phyloP scores from a whole-genome alignment of 768 basidiomycete genomes.

The Chalciporus pseudorubinellus region DNA sequence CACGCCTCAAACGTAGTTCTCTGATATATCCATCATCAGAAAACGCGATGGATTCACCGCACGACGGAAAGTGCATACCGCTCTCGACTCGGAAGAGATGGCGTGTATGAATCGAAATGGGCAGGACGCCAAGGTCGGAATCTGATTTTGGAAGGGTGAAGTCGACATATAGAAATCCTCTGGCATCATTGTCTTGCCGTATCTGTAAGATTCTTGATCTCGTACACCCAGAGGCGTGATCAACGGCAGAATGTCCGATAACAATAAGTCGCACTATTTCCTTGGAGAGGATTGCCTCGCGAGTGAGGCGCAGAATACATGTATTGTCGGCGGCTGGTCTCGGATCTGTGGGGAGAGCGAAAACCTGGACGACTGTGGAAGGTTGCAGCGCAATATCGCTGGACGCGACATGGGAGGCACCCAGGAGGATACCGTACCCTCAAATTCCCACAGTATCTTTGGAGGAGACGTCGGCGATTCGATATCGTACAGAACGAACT shows the following conservation, averaged over 20 bases:
- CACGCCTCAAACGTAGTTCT: not conserved
- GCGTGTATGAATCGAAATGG: not conserved
- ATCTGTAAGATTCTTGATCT: not conserved
- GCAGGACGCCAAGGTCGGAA: not conserved
- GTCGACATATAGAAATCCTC: not conserved
- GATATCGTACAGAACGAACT: not conserved
- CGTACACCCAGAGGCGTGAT: not conserved
- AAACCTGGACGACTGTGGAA: not conserved
- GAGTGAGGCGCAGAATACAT: not conserved
- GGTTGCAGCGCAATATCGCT: not conserved
- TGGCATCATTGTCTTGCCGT: not conserved
- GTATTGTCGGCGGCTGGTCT: not conserved
- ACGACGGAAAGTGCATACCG: not conserved
- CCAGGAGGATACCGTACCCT: not conserved
- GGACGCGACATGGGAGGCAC: not conserved
- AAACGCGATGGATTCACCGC: not conserved
- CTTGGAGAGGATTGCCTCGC: not conserved
- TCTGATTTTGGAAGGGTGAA: not conserved
- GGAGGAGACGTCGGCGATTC: not conserved
- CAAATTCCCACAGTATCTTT: not conserved
- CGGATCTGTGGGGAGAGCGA: not conserved
- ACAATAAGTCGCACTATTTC: rapidly evolving
- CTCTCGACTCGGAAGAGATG: not conserved
- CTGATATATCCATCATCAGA: not conserved
- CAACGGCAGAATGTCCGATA: not conserved